Base-by-base conservation (phyloP, 2,329 filamentous ascomycete genomes). In the Sarocladiaceae sp. region DNA sequence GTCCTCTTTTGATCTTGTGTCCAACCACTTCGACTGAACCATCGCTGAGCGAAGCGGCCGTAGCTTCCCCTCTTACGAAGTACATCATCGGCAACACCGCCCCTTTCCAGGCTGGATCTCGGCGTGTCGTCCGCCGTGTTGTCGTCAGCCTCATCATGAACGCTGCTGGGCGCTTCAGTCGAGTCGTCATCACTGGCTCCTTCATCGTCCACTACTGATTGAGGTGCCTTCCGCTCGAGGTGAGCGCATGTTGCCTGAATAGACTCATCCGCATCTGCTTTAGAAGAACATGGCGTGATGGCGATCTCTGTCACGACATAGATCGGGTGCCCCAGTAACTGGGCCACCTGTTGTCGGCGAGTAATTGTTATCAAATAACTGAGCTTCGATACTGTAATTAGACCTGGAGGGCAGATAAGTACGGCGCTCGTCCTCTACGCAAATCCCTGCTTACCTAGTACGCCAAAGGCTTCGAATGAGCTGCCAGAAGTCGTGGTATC, bases 271-370 rank as follows among this genome's bases (percentile, higher is more conserved):
- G 93, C 92, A 39, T 95, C 90, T 36, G 70, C 66, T 61, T 86
- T 86, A 5, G 88, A 93, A 2, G 85, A 82, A 51, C 94, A 84
- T 1, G 94, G 94, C 5, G 96, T 96, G n/a, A 97, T 74, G 6
- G 90, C 87, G 28, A 97, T 88, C 60, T 95, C 90, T 39, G 88
- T 94, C 54, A 97, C 83, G 35, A 90, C 85, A 67, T 95, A 99
- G 52, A 97, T 76, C 0, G 92, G 86, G 52, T 82, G 85, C 5
- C 90, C 90, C 57, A 86, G 84, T 48, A 97, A 84, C 57, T 92
- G 86, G 3, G 94, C 94, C 48, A 97, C 91, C 66, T 96, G 89
- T 62, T 95, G 82, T 44, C 93, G 88, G 53, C 84, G 82, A 20
- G 87, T 91, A 61, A 99, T 95, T 11, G 90, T 87, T 53, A 99